Conservation (phyloP, 148 eudicot genomes). For the Camellia sinensis region DNA sequence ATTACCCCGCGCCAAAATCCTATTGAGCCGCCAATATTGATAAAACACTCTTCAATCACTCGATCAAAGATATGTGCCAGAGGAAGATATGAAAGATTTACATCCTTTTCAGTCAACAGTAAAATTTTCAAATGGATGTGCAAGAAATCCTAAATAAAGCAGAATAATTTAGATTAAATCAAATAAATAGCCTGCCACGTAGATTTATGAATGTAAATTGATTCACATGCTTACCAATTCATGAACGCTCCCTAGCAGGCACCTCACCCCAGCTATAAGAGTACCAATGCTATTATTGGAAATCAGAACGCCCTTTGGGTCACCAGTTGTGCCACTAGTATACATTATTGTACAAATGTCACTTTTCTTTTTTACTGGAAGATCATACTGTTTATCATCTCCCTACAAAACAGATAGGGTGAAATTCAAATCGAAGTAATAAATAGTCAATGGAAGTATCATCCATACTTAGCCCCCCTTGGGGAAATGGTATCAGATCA, state of each 20-base stretch:
- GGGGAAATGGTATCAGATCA: neutral
- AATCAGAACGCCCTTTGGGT: slow-evolving; percentile 93
- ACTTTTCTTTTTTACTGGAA: slow-evolving; percentile 63
- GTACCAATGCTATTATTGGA: slow-evolving; percentile 87
- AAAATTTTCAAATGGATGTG: slow-evolving; percentile 17
- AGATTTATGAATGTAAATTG: neutral
- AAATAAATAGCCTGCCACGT: neutral
- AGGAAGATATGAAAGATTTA: slow-evolving; percentile 90
- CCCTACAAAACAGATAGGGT: slow-evolving; percentile 46
- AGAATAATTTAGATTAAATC: neutral
- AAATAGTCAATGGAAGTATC: slow-evolving; percentile 3
- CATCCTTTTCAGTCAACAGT: slow-evolving; percentile 69
- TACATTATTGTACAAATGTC: slow-evolving; percentile 99
- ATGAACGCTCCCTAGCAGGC: slow-evolving; percentile 62
- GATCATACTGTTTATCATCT: slow-evolving; percentile 59
- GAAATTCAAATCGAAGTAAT: too few relatives aligned
- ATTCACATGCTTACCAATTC: slow-evolving; percentile 55
- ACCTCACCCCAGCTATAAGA: slow-evolving; percentile 77
- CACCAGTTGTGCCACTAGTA: slow-evolving; percentile 99
- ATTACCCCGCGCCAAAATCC: slow-evolving; percentile 99
- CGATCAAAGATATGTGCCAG: slow-evolving; percentile 98
- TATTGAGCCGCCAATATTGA: slow-evolving; percentile 72
- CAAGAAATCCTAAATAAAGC: neutral
- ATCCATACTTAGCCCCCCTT: neutral
- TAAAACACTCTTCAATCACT: slow-evolving; percentile 85